Evolutionary conservation across 2,329 filamentous ascomycete genomes (phyloP).

Genomic region (Phialophora chinensis): DNA sequence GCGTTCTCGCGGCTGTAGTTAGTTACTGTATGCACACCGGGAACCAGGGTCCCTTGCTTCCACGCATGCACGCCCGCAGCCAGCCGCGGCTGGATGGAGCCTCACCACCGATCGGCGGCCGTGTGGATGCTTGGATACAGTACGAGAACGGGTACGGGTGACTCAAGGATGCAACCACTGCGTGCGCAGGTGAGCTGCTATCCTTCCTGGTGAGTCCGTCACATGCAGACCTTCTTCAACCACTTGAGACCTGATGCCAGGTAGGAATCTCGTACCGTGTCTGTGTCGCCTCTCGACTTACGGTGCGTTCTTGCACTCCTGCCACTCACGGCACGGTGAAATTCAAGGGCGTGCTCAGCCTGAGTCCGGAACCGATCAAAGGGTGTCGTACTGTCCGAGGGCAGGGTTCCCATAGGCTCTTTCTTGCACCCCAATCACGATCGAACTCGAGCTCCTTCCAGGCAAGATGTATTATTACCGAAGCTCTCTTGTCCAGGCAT

Average conservation of each 20-base stretch:
- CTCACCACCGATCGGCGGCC: conserved; percentile 5
- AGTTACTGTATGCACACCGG: background rate
- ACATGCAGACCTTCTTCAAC: background rate
- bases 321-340: background rate
- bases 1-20: background rate
- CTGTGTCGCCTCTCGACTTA: background rate
- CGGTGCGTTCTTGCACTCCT: background rate
- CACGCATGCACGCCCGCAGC: conserved; percentile 8
- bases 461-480: background rate
- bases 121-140: background rate
- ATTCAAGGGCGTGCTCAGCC: background rate
- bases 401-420: background rate
- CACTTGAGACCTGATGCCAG: background rate
- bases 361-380: background rate
- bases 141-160: background rate
- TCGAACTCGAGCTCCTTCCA: background rate
- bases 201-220: background rate
- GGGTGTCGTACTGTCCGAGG: background rate
- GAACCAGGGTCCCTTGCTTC: background rate
- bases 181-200: background rate
- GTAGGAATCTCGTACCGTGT: background rate
- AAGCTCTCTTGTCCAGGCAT: background rate
- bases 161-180: background rate
- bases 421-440: background rate
- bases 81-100: background rate